Conservation (phyloP, 306 rosid genomes). For the Dryas alaskensis region DNA sequence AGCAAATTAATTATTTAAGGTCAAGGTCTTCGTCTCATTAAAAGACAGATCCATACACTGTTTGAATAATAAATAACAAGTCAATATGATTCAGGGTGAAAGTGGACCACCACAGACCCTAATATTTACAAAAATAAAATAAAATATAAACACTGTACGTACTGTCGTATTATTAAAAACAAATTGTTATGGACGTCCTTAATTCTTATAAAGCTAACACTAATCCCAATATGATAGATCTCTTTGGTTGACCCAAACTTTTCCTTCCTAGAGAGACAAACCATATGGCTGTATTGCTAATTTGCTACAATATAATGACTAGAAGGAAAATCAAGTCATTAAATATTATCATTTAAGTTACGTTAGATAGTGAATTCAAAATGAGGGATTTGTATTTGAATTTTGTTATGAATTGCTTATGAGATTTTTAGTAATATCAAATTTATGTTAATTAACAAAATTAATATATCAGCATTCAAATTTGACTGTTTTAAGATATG, state of each 20-base stretch:
- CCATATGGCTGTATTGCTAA: too few relatives aligned
- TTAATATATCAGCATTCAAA: too few relatives aligned
- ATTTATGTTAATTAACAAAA: too few relatives aligned
- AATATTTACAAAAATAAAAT: too few relatives aligned
- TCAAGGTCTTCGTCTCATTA: neutral
- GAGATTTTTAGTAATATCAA: too few relatives aligned
- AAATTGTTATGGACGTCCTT: neutral
- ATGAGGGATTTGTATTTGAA: too few relatives aligned
- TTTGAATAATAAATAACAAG: neutral
- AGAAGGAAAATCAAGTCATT: neutral
- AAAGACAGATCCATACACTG: neutral
- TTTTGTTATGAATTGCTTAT: too few relatives aligned
- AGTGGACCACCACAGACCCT: neutral
- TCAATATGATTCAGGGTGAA: neutral
- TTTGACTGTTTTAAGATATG: too few relatives aligned
- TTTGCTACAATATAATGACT: neutral
- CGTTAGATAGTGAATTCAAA: too few relatives aligned
- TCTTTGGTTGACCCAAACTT: neutral
- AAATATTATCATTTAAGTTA: too few relatives aligned
- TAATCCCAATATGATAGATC: constrained; percentile 1
- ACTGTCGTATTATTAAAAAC: neutral
- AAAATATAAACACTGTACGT: too few relatives aligned
- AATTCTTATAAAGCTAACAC: neutral
- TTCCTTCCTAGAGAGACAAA: neutral
- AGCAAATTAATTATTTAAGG: neutral